These are phyloP conservation scores for Tuber magnatum DNA, from an alignment of 495 filamentous ascomycete genomes.

Conservation along the genomic window DNA sequence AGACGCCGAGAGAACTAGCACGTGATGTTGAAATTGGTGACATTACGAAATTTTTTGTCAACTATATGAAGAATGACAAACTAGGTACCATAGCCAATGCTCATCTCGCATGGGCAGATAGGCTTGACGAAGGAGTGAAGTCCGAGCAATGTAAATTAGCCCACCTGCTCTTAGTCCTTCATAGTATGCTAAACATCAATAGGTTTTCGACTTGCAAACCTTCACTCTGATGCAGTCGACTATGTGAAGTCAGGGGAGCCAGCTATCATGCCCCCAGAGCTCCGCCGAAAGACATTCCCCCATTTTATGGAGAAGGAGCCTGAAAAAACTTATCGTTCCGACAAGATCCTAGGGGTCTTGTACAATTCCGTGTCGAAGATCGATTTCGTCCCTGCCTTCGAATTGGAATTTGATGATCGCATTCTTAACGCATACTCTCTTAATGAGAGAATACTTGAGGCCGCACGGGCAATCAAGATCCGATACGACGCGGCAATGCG, in stretches of 20 bases:
- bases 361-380: slow-evolving; percentile 65
- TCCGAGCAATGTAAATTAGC: slow-evolving; percentile 54
- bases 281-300: slow-evolving; percentile 60
- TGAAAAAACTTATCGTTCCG: slow-evolving; percentile 57
- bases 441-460: slow-evolving; percentile 49
- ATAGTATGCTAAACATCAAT: slow-evolving; percentile 13
- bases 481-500: slow-evolving; percentile 71
- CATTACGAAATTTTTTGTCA: slow-evolving; percentile 77
- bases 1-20: slow-evolving; percentile 47
- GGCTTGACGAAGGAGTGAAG: slow-evolving; percentile 55
- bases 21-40: slow-evolving; percentile 59
- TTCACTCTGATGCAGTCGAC: slow-evolving; percentile 90
- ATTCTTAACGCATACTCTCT: slow-evolving; percentile 61
- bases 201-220: slow-evolving; percentile 61
- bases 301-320: slow-evolving; percentile 84
- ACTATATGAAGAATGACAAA: slow-evolving; percentile 86
- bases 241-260: slow-evolving; percentile 82
- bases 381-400: slow-evolving; percentile 64
- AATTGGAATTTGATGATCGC: slow-evolving; percentile 65
- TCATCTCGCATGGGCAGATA: slow-evolving; percentile 74
- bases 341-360: slow-evolving; percentile 68
- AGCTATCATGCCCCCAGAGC: slow-evolving; percentile 56
- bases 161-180: background rate
- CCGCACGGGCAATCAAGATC: slow-evolving; percentile 59
- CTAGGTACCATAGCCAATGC: slow-evolving; percentile 73